These are phyloP conservation scores for Linnemannia elongata DNA, from an alignment of 192 early-diverging fungal species.

Conservation along the genomic window DNA sequence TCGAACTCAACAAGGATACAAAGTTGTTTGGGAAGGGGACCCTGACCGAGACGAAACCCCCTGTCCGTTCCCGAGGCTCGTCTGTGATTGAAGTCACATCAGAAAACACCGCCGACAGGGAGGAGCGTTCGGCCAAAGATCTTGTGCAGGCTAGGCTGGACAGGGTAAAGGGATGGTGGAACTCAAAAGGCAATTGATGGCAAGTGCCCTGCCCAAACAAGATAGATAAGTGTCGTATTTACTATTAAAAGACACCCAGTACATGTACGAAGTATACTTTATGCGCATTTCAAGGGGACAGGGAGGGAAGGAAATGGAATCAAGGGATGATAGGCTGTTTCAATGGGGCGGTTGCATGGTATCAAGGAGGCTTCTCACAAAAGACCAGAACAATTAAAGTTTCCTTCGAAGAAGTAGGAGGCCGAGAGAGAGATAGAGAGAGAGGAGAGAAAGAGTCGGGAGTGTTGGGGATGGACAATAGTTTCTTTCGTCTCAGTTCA, in stretches of 20 bases:
- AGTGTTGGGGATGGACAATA: background rate
- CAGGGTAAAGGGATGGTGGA: constrained; percentile 50
- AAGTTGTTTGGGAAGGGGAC: constrained; percentile 27
- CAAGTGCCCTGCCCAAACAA: too few species aligned
- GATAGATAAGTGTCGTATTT: background rate
- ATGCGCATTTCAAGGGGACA: background rate
- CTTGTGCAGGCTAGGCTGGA: constrained; percentile 24
- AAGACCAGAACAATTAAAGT: background rate
- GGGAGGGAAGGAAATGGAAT: background rate
- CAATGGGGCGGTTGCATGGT: constrained; percentile 9
- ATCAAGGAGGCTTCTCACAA: background rate
- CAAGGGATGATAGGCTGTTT: background rate
- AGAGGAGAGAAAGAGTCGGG: background rate
- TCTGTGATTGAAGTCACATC: background rate
- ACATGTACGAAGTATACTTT: too few species aligned
- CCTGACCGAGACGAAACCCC: background rate
- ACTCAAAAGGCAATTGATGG: constrained; percentile 21
- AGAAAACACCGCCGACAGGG: background rate
- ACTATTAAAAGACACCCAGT: background rate
- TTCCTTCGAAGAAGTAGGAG: background rate
- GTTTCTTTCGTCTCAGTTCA: background rate
- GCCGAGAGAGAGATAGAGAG: background rate
- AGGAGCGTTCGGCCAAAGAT: constrained; percentile 35
- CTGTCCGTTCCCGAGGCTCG: background rate
- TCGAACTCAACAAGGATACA: constrained; percentile 48